Base-by-base conservation (phyloP, 164 flowering plant species). In the Vitis rupestris region DNA sequence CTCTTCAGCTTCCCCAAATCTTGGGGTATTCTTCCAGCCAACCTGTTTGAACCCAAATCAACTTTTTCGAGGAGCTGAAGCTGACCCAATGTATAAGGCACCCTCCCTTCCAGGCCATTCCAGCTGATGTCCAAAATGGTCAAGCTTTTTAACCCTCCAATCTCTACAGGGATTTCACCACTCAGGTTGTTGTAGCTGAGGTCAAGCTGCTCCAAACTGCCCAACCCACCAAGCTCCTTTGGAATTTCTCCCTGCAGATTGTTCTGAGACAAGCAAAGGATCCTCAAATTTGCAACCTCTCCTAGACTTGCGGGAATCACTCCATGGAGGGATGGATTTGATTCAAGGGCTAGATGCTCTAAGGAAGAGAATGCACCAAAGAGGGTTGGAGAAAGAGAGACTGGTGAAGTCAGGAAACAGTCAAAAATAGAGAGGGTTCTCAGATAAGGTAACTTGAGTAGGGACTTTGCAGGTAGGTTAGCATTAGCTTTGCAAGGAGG, bases 401-500 rank as follows among this genome's bases (percentile, higher is more conserved):
- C 74, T 59, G 64, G 63, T 61, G 83, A 67, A 9, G 75, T 50
- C 1, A 68, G 37, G 57, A 86, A 86, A 74, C 87, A 86, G 71
- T 67, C 75, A 59, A 84, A 81, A 12, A 86, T 66, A 1, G 89
- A 81, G n/a, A 86, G 83, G 19, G 83, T 74, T 73, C 71, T 82
- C 15, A 86, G 76, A 57, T 70, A 86, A 47, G 80, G 80, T 4
- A 86, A 59, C 55, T 76, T 82, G 49, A 67, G 74, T 37, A 86
- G 61, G 52, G 87, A 79, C 12, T 65, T 15, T 15, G 89, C 44
- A 37, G 44, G 78, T 14, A 84, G 63, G 7, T 13, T 71, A 29
- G 90, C 85, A 29, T 79, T 56, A 31, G 76, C 1, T 73, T 81
- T 84, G 70, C 87, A 82, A 64, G 86, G 80, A 50, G 86, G 86